Evolutionary conservation across 1,284 basidiomycete genomes (phyloP).

Genomic region (Cystobasidiaceae sp.): DNA sequence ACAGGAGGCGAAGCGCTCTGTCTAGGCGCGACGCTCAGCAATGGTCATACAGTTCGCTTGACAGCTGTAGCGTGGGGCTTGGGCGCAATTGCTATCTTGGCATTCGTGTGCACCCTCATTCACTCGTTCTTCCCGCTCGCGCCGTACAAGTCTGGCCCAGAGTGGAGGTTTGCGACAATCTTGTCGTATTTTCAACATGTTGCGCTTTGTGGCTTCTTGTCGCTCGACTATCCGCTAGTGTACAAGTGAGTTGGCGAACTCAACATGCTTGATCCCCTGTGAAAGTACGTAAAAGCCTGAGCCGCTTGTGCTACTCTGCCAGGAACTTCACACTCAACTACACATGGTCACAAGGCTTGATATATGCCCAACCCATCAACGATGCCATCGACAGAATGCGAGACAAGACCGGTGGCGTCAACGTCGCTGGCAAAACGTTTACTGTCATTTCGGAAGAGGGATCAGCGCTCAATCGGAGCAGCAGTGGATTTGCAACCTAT

Average conservation of each 20-base stretch:
- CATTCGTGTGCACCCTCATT: conserved; percentile 62
- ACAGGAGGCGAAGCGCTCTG: conserved; percentile 74
- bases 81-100: conserved; percentile 63
- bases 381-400: conserved; percentile 74
- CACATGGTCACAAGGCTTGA: conserved; percentile 62
- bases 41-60: conserved; percentile 78
- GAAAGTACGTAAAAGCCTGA: not conserved
- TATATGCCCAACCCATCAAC: conserved; percentile 65
- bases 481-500: conserved; percentile 54
- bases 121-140: conserved; percentile 54
- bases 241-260: conserved; percentile 52
- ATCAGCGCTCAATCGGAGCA: conserved; percentile 30
- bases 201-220: conserved; percentile 67
- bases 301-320: not conserved
- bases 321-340: conserved; percentile 14
- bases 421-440: conserved; percentile 50
- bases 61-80: conserved; percentile 70
- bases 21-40: conserved; percentile 82
- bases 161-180: conserved; percentile 67
- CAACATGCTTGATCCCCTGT: not conserved
- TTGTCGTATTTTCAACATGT: conserved; percentile 76
- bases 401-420: conserved; percentile 64
- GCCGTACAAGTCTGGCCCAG: conserved; percentile 42
- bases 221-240: conserved; percentile 77
- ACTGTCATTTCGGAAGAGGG: conserved; percentile 46